These are phyloP conservation scores for Verticillium tricorpus DNA, from an alignment of 2,329 filamentous ascomycete species.

Conservation along the genomic window DNA sequence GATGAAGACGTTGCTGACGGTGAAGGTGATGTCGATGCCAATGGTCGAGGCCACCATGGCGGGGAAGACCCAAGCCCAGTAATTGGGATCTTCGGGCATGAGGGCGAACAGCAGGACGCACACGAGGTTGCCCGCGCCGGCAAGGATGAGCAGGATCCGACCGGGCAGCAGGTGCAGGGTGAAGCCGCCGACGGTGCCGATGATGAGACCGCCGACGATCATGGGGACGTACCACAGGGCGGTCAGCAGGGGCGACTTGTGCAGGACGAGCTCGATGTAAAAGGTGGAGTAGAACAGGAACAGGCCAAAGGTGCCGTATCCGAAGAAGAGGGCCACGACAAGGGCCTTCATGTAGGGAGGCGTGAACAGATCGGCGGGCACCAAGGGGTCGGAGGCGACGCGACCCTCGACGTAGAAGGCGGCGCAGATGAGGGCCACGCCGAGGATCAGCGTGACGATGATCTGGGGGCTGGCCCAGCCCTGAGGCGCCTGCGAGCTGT, in stretches of 20 bases:
- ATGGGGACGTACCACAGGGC: constrained; percentile 68
- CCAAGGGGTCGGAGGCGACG: constrained; percentile 54
- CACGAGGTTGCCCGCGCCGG: constrained; percentile 53
- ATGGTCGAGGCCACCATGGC: constrained; percentile 65
- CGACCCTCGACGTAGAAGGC: constrained; percentile 61
- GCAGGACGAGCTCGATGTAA: constrained; percentile 59
- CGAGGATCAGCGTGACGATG: constrained; percentile 53
- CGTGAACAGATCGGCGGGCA: constrained; percentile 59
- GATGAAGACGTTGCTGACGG: constrained; percentile 72
- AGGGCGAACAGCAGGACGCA: constrained; percentile 60
- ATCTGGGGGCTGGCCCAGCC: constrained; percentile 65
- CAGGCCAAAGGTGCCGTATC: constrained; percentile 57
- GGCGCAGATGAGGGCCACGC: constrained; percentile 43
- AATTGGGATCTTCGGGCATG: constrained; percentile 54
- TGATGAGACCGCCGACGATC: constrained; percentile 61
- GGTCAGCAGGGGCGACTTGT: constrained; percentile 54
- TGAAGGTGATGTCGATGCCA: constrained; percentile 72
- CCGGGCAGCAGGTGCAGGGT: constrained; percentile 64
- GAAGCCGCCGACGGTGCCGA: constrained; percentile 59
- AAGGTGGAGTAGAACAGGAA: constrained; percentile 61
- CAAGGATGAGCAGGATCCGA: constrained; percentile 57
- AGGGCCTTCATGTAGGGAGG: constrained; percentile 58
- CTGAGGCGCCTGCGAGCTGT: constrained; percentile 55
- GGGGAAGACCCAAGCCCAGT: constrained; percentile 74
- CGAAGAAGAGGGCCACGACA: constrained; percentile 49